Evolutionary conservation across 2,329 filamentous ascomycete genomes (phyloP).

Genomic region (Metarhizium album): DNA sequence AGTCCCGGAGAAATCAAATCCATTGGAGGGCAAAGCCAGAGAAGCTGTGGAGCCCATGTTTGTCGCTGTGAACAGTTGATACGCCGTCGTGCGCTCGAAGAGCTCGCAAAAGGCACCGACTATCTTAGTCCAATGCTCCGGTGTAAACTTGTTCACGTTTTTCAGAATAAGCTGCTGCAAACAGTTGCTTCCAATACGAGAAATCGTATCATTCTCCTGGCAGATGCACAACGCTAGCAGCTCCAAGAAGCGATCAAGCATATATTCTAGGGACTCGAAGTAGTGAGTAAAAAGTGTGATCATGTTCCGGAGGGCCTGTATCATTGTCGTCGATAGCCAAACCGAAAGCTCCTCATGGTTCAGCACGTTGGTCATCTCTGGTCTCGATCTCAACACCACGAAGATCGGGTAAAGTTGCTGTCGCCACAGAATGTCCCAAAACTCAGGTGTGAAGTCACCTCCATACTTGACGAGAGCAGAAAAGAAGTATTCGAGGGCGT

Average conservation of each 20-base stretch:
- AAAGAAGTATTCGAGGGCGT: constrained; percentile 91
- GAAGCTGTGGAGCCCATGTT: constrained; percentile 43
- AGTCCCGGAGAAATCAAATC: constrained; percentile 36
- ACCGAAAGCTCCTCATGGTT: constrained; percentile 97
- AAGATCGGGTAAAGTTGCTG: constrained; percentile 98
- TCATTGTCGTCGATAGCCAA: constrained; percentile 99
- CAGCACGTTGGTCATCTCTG: constrained; percentile 88
- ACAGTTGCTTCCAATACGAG: constrained; percentile 95
- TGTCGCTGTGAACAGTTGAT: constrained; percentile 86
- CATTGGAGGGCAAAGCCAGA: constrained; percentile 41
- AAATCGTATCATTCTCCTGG: constrained; percentile 97
- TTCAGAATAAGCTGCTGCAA: constrained; percentile 92
- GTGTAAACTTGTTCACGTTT: constrained; percentile 84
- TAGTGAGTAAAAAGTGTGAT: constrained; percentile 98
- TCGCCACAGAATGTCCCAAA: constrained; percentile 97
- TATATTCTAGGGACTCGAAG: constrained; percentile 90
- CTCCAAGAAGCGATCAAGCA: constrained; percentile 96
- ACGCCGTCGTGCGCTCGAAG: constrained; percentile 88
- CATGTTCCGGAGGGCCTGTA: constrained; percentile 95
- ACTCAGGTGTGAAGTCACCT: constrained; percentile 81
- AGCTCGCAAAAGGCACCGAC: constrained; percentile 93
- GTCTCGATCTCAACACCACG: constrained; percentile 91
- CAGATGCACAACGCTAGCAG: constrained; percentile 92
- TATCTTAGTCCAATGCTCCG: constrained; percentile 86
- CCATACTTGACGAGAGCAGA: constrained; percentile 86